phyloP scores from a whole-genome alignment of 768 basidiomycete genomes.

The Leccinum boreale region DNA sequence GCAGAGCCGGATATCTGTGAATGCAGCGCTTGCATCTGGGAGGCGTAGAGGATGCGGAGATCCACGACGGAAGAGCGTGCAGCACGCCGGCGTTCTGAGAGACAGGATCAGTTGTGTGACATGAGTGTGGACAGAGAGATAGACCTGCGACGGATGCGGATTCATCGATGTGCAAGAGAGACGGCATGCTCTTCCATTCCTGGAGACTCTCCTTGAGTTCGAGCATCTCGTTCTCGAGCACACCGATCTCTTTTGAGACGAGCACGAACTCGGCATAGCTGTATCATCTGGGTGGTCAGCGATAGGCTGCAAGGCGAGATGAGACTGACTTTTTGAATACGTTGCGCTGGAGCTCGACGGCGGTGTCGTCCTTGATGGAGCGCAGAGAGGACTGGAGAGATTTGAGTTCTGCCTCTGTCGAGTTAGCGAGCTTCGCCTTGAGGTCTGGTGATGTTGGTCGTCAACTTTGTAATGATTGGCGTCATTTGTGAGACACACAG shows the following conservation, averaged over 20 bases:
- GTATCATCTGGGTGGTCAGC: slow-evolving; percentile 13
- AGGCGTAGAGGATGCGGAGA: slow-evolving; percentile 88
- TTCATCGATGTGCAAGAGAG: slow-evolving; percentile 86
- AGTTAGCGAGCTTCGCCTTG: slow-evolving; percentile 85
- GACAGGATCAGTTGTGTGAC: slow-evolving; percentile 2
- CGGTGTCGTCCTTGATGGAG: slow-evolving; percentile 66
- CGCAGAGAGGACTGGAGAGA: slow-evolving; percentile 75
- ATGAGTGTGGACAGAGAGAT: slow-evolving; percentile 25
- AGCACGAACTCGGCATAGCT: slow-evolving; percentile 97
- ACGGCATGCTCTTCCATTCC: slow-evolving; percentile 96
- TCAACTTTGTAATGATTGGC: not conserved
- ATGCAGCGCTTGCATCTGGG: slow-evolving; percentile 91
- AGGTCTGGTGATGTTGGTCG: slow-evolving; percentile 45
- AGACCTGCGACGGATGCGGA: slow-evolving; percentile 59
- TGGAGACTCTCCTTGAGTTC: slow-evolving; percentile 92
- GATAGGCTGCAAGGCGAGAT: not conserved
- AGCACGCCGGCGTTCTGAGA: slow-evolving; percentile 51
- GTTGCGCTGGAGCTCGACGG: slow-evolving; percentile 79
- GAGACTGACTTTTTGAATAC: slow-evolving; percentile 85
- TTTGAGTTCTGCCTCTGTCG: slow-evolving; percentile 77
- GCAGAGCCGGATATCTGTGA: slow-evolving; percentile 90
- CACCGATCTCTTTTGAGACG: slow-evolving; percentile 95
- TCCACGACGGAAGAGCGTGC: slow-evolving; percentile 94
- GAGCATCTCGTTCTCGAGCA: slow-evolving; percentile 95
- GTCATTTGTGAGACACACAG: slow-evolving; percentile 51